Base-by-base conservation (phyloP, 805 yeast species). In the Candida rishiriensis region DNA sequence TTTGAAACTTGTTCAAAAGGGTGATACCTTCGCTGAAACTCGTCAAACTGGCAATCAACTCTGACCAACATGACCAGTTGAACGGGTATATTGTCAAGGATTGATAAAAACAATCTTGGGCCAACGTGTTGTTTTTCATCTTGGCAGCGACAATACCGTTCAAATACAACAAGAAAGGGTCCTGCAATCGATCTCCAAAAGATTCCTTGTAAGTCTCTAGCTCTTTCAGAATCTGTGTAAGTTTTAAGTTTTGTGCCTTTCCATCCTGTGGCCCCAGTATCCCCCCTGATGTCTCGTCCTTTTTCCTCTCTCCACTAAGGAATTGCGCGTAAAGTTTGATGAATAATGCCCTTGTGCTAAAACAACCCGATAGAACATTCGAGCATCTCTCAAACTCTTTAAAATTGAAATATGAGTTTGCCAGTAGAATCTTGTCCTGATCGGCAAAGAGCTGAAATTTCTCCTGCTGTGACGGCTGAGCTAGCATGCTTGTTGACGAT, bases 11-110 rank as follows among this genome's bases (percentile, higher is more conserved):
- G 48, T 66, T 57, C 35, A 71, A 49, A 49, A 74, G 56, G 42
- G 55, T 52, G 39, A 68, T 45, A 0, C 88, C 83, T 43, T 85
- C 86, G 47, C 83, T 85, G 43, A 80, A 72, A 29, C 79, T 73
- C 8, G 76, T 64, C 28, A 88, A 65, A 42, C 87, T 79, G 3
- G 78, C 68, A 11, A 80, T 67, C 34, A 93, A 69, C 58, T 91
- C 97, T 45, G 75, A 72, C 97, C 97, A 93, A 46, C 93, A 85
- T 43, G 90, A 78, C 99, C 99, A 93, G 61, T 91, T 91, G 61
- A 74, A 85, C 0, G 97, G 96, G 54, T 83, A 88, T 28, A 73
- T 40, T 18, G 73, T 68, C 12, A 91, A 58, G 1, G 97, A 83
- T 38, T 71, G 72, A 29, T 80, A 69, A 29, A 90, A 72, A 37